phyloP scores from a whole-genome alignment of 257 asterid genomes.

The Verbascum thapsus region DNA sequence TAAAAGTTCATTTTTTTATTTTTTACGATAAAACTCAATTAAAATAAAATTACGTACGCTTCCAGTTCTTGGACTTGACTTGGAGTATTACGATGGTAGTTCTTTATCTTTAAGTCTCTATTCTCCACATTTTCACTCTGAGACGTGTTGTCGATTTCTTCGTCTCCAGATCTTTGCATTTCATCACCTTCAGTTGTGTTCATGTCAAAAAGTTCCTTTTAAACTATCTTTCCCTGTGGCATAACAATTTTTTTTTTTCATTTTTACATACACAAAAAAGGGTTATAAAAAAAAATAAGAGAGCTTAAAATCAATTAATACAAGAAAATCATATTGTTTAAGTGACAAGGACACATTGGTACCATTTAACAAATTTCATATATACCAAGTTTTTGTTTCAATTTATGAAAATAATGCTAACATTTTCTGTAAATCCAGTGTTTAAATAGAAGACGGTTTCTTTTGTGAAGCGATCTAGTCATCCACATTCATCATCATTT shows the following conservation, averaged over 20 bases:
- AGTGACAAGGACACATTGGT: too few species aligned
- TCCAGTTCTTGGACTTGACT: slow-evolving; percentile 52
- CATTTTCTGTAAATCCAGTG: background rate
- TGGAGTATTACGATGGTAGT: slow-evolving; percentile 49
- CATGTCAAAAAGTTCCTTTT: background rate
- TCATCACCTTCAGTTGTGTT: slow-evolving; percentile 25
- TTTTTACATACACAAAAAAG: background rate
- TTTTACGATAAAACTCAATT: too few species aligned
- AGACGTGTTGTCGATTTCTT: slow-evolving; percentile 32
- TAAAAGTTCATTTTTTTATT: too few species aligned
- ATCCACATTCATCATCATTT: background rate
- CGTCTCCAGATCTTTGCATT: slow-evolving; percentile 4
- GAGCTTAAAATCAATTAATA: too few species aligned
- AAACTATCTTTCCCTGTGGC: slow-evolving; percentile 16
- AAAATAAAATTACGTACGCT: slow-evolving; percentile 39
- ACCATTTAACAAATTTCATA: background rate
- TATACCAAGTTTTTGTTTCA: too few species aligned
- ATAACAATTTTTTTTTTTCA: background rate
- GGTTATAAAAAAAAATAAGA: too few species aligned
- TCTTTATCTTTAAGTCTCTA: slow-evolving; percentile 31
- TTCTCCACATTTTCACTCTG: slow-evolving; percentile 23
- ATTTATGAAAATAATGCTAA: background rate
- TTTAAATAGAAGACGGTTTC: background rate
- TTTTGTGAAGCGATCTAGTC: background rate
- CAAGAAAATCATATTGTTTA: too few species aligned